Conservation (phyloP, 257 asterid species). For the Solanum microdontum region DNA sequence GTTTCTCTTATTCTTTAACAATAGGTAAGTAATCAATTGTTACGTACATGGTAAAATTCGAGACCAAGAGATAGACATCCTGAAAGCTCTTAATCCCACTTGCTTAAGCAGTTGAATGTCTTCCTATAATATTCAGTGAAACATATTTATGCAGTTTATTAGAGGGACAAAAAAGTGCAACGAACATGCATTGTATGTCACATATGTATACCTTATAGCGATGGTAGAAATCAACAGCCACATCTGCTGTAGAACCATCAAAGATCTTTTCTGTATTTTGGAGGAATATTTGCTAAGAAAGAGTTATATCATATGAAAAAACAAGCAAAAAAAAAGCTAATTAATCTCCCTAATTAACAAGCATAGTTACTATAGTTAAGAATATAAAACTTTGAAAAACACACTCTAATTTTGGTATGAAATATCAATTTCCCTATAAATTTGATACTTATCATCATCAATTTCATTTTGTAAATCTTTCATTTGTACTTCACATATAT, state of each 20-base stretch:
- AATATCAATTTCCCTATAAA: too few species aligned
- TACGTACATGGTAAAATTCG: conserved; percentile 21
- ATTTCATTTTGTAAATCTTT: too few species aligned
- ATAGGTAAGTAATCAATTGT: background rate
- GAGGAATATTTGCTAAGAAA: background rate
- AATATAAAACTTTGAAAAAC: too few species aligned
- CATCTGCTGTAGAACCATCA: conserved; percentile 16
- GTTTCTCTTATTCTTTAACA: too few species aligned
- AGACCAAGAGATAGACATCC: conserved; percentile 32
- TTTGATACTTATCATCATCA: too few species aligned
- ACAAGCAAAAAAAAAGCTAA: background rate
- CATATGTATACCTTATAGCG: conserved; percentile 11
- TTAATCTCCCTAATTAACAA: too few species aligned
- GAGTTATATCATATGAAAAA: background rate
- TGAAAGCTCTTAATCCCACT: conserved; percentile 5
- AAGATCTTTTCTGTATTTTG: conserved; percentile 13
- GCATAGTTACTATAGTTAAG: too few species aligned
- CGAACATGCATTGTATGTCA: background rate
- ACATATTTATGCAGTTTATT: background rate
- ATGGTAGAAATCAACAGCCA: conserved; percentile 22
- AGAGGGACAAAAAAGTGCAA: background rate
- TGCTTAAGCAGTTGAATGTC: conserved; percentile 7
- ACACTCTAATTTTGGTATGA: too few species aligned
- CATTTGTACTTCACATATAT: too few species aligned
- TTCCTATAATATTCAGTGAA: conserved; percentile 1